Conservation (phyloP, 306 rosid species). For the Cucurbita pepo region DNA sequence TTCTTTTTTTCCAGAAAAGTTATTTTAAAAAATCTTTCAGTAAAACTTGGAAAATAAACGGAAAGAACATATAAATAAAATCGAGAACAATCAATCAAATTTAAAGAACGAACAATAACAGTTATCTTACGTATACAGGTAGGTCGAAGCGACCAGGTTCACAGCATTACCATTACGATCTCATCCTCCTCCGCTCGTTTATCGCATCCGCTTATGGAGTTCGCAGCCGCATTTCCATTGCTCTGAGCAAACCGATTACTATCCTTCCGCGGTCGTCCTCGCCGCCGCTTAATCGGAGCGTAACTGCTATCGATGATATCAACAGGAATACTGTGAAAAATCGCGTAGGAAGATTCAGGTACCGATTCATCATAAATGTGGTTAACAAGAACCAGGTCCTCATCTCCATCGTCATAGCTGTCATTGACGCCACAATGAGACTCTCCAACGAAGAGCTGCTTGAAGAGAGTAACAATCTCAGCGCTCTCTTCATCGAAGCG, state of each 20-base stretch:
- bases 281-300: constrained; percentile 33
- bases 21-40: background rate
- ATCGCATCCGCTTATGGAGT: background rate
- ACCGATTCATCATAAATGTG: constrained; percentile 6
- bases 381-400: constrained; percentile 19
- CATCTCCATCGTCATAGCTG: background rate
- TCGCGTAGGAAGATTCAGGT: background rate
- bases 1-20: background rate
- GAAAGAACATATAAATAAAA: background rate
- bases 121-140: background rate
- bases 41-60: background rate
- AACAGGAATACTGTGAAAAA: background rate
- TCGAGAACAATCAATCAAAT: background rate
- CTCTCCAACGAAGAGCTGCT: constrained; percentile 45
- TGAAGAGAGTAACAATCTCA: constrained; percentile 28
- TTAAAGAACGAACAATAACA: background rate
- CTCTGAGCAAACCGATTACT: constrained; percentile 4
- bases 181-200: constrained; percentile 10
- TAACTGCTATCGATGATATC: background rate
- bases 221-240: background rate
- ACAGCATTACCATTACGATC: constrained; percentile 16
- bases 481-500: constrained; percentile 28
- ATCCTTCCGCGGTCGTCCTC: constrained; percentile 61
- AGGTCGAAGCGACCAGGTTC: constrained; percentile 21
- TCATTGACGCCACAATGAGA: background rate